phyloP scores from a whole-genome alignment of 768 basidiomycete species.

The Tricholoma sp. region DNA sequence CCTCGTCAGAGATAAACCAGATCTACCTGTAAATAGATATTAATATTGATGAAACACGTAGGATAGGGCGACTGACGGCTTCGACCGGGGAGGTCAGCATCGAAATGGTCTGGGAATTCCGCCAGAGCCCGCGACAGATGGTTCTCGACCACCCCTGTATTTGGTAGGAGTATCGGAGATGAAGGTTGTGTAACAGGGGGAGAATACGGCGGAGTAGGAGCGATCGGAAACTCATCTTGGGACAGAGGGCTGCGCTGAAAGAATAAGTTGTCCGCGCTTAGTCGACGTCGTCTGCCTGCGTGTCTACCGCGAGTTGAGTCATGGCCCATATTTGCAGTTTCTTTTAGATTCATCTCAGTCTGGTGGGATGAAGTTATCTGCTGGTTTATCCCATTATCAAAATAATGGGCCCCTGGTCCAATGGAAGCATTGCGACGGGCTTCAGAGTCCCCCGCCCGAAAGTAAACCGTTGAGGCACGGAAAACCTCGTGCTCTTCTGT shows the following conservation, averaged over 20 bases:
- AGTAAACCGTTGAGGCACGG: slow-evolving; percentile 67
- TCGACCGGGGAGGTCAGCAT: slow-evolving; percentile 20
- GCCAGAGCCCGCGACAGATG: slow-evolving; percentile 30
- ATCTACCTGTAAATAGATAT: slow-evolving; percentile 7
- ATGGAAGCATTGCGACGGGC: slow-evolving; percentile 37
- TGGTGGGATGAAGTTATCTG: slow-evolving; percentile 8
- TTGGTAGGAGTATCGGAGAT: background rate
- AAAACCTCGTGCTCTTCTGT: slow-evolving; percentile 75
- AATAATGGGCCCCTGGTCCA: slow-evolving; percentile 38
- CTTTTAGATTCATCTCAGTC: slow-evolving; percentile 5
- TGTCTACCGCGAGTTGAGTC: slow-evolving; percentile 4
- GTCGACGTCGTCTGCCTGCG: slow-evolving; percentile 18
- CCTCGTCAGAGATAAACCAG: slow-evolving; percentile 1
- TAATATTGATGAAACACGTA: background rate
- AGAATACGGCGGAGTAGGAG: slow-evolving; percentile 27
- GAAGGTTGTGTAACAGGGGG: slow-evolving; percentile 13
- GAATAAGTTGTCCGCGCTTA: slow-evolving; percentile 30
- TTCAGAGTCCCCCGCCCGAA: slow-evolving; percentile 47
- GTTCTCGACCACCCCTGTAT: background rate
- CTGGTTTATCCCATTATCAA: slow-evolving; percentile 20
- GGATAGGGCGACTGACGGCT: slow-evolving; percentile 12
- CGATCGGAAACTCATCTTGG: slow-evolving; percentile 23
- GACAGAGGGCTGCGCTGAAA: slow-evolving; percentile 29
- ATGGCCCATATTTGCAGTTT: slow-evolving; percentile 1
- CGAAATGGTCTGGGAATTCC: slow-evolving; percentile 32